A percentile compares a stretch with the other conserved stretches of the same genome.
phyloP scores from a whole-genome alignment of 805 yeast genomes.

The Kuraishia ogatae region DNA sequence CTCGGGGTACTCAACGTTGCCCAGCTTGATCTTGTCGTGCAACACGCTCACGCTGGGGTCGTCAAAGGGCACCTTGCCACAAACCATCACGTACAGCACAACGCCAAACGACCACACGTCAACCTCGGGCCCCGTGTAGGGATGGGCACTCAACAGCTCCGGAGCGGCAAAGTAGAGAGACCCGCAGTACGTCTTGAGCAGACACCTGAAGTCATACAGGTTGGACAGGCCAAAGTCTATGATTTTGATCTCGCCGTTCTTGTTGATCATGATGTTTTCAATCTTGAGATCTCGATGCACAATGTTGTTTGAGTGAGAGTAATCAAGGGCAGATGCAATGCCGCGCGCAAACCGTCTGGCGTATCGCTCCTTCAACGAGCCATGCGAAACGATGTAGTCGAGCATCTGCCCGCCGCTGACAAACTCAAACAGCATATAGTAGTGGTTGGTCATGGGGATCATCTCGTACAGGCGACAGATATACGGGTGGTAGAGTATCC shows the following conservation, averaged over 20 bases:
- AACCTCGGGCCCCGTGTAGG: slow-evolving; percentile 94
- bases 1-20: slow-evolving; percentile 85
- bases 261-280: slow-evolving; percentile 91
- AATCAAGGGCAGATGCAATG: slow-evolving; percentile 87
- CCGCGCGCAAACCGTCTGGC: slow-evolving; percentile 95
- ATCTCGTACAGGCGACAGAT: slow-evolving; percentile 89
- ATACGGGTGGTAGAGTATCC: slow-evolving; percentile 83
- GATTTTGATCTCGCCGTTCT: slow-evolving; percentile 88
- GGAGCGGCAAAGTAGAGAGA: slow-evolving; percentile 98
- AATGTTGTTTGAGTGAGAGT: slow-evolving; percentile 87
- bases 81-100: slow-evolving; percentile 86
- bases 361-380: slow-evolving; percentile 84
- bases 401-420: slow-evolving; percentile 95
- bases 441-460: slow-evolving; percentile 94
- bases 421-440: slow-evolving; percentile 93
- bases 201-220: slow-evolving; percentile 58
- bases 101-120: slow-evolving; percentile 99
- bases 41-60: slow-evolving; percentile 87
- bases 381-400: slow-evolving; percentile 95
- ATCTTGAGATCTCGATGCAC: slow-evolving; percentile 96
- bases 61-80: slow-evolving; percentile 98
- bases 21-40: slow-evolving; percentile 90
- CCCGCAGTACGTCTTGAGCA: slow-evolving; percentile 93
- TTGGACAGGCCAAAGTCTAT: slow-evolving; percentile 96
- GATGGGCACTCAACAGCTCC: slow-evolving; percentile 84